Base-by-base conservation (phyloP, 2,329 filamentous ascomycete genomes). In the Aspergillus terreus region DNA sequence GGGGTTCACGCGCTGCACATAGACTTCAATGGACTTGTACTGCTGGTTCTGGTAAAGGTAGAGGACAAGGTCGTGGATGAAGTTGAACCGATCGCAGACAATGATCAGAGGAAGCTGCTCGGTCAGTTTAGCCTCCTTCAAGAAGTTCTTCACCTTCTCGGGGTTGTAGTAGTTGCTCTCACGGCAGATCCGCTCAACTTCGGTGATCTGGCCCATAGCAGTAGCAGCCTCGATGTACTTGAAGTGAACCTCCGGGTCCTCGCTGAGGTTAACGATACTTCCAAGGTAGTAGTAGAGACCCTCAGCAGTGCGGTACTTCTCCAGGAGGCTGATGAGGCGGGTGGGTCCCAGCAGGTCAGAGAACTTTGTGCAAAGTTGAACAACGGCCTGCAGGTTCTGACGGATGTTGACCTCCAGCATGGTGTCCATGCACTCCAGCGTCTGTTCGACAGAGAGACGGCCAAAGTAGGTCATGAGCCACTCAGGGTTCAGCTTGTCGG, bases 41-140 rank as follows among this genome's bases (percentile, higher is more conserved):
- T 97, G 92, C 74, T 99, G 92, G 75, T 95, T 95, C 80, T 97
- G 94, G 79, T 99, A 99, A 7, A 99, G 83, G 75, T 94, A 96
- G 19, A 99, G 82, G 42, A 99, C 90, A 66, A 99, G 76, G 66
- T 99, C 94, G 67, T 99, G 94, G 40, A 97, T 90, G 67, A 99
- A 96, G 78, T 97, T 95, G 82, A 95, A 96, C n/a, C 92, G 90
- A 69, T 99, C 94, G 75, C 95, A 99, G 53, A 99, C 91, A 63
- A 97, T 96, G 75, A 99, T 99, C 49, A 99, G 79, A 41, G 94
- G 94, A 41, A 99, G 81, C 76, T 96, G 92, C 72, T 99, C 94
- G 2, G 87, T 85, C 42, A 99, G 79, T 60, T 86, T 88, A 49
- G 94, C 92, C 71, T 99, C 95, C 78, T 99, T 99, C 56, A 99